Evolutionary conservation across 2,329 filamentous ascomycete genomes (phyloP).

Genomic region (Lachnellula arida): DNA sequence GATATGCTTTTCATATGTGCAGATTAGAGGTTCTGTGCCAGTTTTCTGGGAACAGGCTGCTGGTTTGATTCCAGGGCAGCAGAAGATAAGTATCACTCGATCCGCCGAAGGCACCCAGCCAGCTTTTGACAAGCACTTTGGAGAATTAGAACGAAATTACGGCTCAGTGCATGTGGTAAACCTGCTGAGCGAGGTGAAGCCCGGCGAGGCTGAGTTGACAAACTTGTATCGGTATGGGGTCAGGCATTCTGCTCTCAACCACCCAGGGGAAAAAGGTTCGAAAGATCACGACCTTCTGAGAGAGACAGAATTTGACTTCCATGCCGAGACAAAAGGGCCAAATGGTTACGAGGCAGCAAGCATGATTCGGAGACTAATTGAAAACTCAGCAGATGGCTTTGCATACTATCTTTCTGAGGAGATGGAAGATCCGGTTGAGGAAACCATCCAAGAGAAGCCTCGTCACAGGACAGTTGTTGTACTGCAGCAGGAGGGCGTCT

Average conservation of each 20-base stretch:
- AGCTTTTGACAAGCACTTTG: constrained; percentile 93
- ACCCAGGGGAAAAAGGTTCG: constrained; percentile 47
- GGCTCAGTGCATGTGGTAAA: constrained; percentile 92
- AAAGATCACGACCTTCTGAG: constrained; percentile 70
- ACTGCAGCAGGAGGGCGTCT: constrained; percentile 90
- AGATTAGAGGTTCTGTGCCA: constrained; percentile 88
- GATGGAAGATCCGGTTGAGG: constrained; percentile 38
- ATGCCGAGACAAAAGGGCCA: constrained; percentile 84
- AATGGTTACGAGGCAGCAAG: constrained; percentile 87
- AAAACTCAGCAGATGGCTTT: constrained; percentile 76
- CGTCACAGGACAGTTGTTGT: constrained; percentile 55
- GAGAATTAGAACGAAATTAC: constrained; percentile 78
- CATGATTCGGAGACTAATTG: constrained; percentile 74
- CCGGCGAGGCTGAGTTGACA: constrained; percentile 79
- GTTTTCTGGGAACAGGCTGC: constrained; percentile 96
- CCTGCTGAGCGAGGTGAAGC: constrained; percentile 84
- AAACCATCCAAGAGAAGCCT: constrained; percentile 33
- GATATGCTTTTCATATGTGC: constrained; percentile 86
- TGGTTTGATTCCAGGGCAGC: constrained; percentile 82
- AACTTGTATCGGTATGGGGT: constrained; percentile 76
- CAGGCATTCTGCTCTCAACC: constrained; percentile 65
- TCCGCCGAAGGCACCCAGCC: constrained; percentile 88
- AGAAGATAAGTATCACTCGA: constrained; percentile 88
- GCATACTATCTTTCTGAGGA: constrained; percentile 88
- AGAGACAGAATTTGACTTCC: constrained; percentile 91